Percentiles rank a stretch among this genome's conserved stretches.
phyloP scores from a whole-genome alignment of 495 filamentous ascomycete genomes.

The Hypoxylon subgilvum region DNA sequence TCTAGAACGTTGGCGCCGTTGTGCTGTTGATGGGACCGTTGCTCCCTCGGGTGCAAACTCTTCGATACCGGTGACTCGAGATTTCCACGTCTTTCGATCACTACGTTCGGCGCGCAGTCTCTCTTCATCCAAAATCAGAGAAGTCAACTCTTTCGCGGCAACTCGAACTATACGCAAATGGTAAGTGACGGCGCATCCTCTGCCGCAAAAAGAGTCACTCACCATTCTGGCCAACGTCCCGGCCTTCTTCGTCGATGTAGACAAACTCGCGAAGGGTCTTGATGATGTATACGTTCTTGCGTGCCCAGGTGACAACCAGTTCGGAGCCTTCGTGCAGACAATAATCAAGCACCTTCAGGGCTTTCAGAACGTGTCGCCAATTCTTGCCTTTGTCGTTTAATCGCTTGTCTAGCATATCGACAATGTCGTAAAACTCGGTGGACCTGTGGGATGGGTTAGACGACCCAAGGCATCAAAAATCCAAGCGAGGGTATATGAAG shows the following conservation, averaged over 20 bases:
- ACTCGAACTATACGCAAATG: conserved; percentile 72
- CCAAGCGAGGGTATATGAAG: conserved; percentile 12
- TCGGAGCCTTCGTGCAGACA: conserved; percentile 97
- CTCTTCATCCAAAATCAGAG: conserved; percentile 94
- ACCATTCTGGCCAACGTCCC: conserved; percentile 97
- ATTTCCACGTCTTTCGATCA: conserved; percentile 96
- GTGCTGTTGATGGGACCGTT: conserved; percentile 35
- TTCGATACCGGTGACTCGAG: conserved; percentile 89
- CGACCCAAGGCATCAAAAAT: background rate
- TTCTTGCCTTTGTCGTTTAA: conserved; percentile 99
- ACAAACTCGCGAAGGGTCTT: conserved; percentile 97
- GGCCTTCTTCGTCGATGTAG: conserved; percentile 91
- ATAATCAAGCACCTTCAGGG: conserved; percentile 96
- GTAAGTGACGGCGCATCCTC: conserved; percentile 20
- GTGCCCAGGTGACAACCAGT: conserved; percentile 95
- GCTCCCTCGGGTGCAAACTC: conserved; percentile 64
- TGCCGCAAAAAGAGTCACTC: background rate
- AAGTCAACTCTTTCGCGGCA: conserved; percentile 93
- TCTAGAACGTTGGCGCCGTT: conserved; percentile 53
- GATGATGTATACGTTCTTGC: conserved; percentile 97
- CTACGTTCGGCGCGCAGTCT: conserved; percentile 87
- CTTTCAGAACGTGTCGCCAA: conserved; percentile 98
- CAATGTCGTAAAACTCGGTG: conserved; percentile 98
- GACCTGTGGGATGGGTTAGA: conserved; percentile 59
- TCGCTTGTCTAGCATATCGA: conserved; percentile 99